Evolutionary conservation across 805 yeast species (phyloP).

Genomic region (Monosporozyma solicola): DNA sequence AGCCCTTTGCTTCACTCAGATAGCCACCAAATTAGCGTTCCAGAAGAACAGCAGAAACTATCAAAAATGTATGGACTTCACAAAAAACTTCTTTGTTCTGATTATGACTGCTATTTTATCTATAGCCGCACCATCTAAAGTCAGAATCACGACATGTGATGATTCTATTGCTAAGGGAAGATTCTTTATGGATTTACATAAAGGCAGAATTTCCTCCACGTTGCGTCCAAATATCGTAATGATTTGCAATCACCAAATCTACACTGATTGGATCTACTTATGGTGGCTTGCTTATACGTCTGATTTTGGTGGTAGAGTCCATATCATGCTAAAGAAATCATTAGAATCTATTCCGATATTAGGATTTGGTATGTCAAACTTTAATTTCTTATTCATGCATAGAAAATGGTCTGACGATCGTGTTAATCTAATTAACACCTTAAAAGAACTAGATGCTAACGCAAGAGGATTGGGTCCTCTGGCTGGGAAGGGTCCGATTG

Average conservation of each 20-base stretch:
- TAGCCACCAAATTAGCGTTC: constrained; percentile 24
- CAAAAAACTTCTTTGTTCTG: constrained; percentile 51
- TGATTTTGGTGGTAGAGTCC: constrained; percentile 51
- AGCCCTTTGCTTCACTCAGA: constrained; percentile 41
- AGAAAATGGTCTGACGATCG: constrained; percentile 83
- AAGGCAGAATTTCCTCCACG: constrained; percentile 17
- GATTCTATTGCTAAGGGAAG: constrained; percentile 30
- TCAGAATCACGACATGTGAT: constrained; percentile 43
- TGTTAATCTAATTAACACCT: constrained; percentile 43
- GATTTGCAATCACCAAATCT: constrained; percentile 88
- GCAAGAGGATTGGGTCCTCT: constrained; percentile 50
- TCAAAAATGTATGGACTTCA: constrained; percentile 39
- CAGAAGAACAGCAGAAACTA: constrained; percentile 25
- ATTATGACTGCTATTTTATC: constrained; percentile 44
- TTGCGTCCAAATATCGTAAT: constrained; percentile 49
- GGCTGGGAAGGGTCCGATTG: constrained; percentile 27
- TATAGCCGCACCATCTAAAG: constrained; percentile 42
- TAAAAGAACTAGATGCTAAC: constrained; percentile 51
- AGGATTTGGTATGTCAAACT: constrained; percentile 81
- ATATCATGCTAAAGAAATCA: constrained; percentile 72
- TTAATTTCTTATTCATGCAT: constrained; percentile 66
- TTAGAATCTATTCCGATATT: constrained; percentile 59
- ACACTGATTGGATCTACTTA: constrained; percentile 84
- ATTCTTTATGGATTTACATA: constrained; percentile 21
- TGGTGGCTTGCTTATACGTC: constrained; percentile 82